Conservation (phyloP, 2,329 filamentous ascomycete genomes). For the Pezizomycotina sp. region DNA sequence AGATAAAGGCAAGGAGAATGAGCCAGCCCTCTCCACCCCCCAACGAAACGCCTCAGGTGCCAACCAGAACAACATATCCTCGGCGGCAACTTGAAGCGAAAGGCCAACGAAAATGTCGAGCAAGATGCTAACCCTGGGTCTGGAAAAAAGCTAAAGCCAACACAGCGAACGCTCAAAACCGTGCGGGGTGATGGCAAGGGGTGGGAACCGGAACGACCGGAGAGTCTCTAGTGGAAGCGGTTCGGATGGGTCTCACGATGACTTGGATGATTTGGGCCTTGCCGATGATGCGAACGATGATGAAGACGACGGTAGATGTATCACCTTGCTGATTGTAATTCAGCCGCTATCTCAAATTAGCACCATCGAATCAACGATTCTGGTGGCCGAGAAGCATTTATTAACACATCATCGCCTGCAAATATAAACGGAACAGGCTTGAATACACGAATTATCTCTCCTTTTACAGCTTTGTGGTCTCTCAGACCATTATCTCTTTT, state of each 20-base stretch:
- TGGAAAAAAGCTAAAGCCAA: constrained; percentile 18
- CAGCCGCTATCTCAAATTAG: no score
- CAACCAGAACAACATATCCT: constrained; percentile 9
- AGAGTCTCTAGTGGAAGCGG: constrained; percentile 11
- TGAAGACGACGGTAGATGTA: no score
- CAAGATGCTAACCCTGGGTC: no score
- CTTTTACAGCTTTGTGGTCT: no score
- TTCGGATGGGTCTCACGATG: constrained; percentile 19
- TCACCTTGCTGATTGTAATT: no score
- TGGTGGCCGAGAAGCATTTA: no score
- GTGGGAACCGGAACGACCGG: constrained; percentile 12
- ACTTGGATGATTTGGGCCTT: constrained; percentile 20
- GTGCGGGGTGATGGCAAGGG: constrained; percentile 20
- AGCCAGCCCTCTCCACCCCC: constrained; percentile 15
- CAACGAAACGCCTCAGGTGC: constrained; percentile 17
- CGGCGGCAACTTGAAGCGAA: constrained; percentile 23
- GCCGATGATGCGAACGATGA: constrained; percentile 21
- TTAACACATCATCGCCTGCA: no score
- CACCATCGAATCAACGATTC: no score
- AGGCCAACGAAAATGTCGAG: constrained; percentile 22
- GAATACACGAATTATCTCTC: no score
- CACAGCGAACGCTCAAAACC: constrained; percentile 20
- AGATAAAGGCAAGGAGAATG: constrained; percentile 21
- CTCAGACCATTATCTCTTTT: no score
- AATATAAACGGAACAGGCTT: no score